Percentiles rank a stretch among this genome's conserved stretches.
phyloP scores from a whole-genome alignment of 805 yeast species.

The Ogataea trehalophila region DNA sequence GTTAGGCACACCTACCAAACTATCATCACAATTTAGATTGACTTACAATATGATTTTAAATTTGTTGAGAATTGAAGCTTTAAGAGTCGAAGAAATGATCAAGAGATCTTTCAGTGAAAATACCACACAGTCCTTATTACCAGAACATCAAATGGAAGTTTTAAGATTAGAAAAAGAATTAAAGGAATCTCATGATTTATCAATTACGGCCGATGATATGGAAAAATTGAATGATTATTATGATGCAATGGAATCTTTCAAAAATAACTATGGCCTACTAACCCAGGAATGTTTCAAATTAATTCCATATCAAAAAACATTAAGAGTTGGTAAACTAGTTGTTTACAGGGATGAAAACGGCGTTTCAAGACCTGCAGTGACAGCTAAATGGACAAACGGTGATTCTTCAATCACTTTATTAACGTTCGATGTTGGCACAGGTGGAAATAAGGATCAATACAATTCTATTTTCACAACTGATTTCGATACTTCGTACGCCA shows the following conservation, averaged over 20 bases:
- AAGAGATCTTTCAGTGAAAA: conserved; percentile 94
- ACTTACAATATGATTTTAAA: conserved; percentile 96
- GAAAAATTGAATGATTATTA: conserved; percentile 43
- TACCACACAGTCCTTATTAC: conserved; percentile 74
- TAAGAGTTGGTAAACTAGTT: conserved; percentile 53
- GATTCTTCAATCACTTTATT: conserved; percentile 34
- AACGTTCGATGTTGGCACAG: conserved; percentile 32
- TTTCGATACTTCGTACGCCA: conserved; percentile 29
- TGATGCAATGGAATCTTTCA: conserved; percentile 41
- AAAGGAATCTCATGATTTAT: conserved; percentile 22
- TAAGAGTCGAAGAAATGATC: conserved; percentile 97
- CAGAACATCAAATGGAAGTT: conserved; percentile 74
- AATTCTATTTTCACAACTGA: conserved; percentile 17
- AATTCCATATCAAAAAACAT: conserved; percentile 41
- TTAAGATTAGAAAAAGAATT: conserved; percentile 47
- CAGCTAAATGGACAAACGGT: conserved; percentile 39
- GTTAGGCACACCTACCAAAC: conserved; percentile 84
- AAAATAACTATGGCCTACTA: conserved; percentile 39
- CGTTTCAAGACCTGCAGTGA: conserved; percentile 46
- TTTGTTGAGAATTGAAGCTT: conserved; percentile 85
- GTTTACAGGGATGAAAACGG: conserved; percentile 48
- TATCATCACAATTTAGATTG: conserved; percentile 86
- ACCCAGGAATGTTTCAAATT: conserved; percentile 43
- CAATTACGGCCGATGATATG: conserved; percentile 34
- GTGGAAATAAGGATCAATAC: conserved; percentile 9